Evolutionary conservation across 495 filamentous ascomycete genomes (phyloP), one percentile per base, ranked within the genome.

Genomic region (Penicillium canariense): DNA sequence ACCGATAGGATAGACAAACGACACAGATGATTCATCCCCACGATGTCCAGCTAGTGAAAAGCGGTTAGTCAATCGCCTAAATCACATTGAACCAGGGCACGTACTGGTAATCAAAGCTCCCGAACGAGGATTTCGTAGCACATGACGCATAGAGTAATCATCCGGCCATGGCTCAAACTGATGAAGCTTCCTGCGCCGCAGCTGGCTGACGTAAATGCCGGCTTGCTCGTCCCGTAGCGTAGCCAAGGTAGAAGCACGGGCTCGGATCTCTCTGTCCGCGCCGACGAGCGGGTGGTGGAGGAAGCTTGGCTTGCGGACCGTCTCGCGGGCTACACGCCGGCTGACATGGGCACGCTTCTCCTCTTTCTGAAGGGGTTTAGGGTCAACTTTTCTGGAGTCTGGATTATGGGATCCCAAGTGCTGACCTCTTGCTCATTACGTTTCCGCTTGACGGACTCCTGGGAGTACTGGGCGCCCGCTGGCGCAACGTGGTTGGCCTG

Each of bases 401-500:
- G 6, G 7, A 8, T 2, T 3, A 14, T 36, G 25, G 6, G 23
- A 17, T 27, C 32, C 11, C 18, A 9, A 42, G 30, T 36, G 23
- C 43, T 20, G n/a, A 77, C 74, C 66, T 74, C 62, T 26, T 71
- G 56, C 7, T 75, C 70, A 15, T 53, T 59, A 6, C 70, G 58
- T 52, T 70, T 69, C 23, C 70, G 71, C 49, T 72, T 74, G 34
- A 84, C 71, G 14, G 76, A 70, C 20, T 77, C 72, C 40, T 66
- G 61, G 0, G 80, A 72, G 50, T 84, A 81, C 39, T 75, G 69
- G 14, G 74, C 59, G 34, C 68, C 72, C 10, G 67, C 54, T 12
- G 75, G 62, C 1, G 75, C 80, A 23, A 66, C 63, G 65, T 82
- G 79, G 54, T 75, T 74, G 20, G 76, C 67, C 42, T 74, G 70